Percentiles rank a stretch among this genome's conserved stretches.
These are phyloP conservation scores for Aspergillus sp. DNA, from an alignment of 2,329 filamentous ascomycete species.

Conservation along the genomic window DNA sequence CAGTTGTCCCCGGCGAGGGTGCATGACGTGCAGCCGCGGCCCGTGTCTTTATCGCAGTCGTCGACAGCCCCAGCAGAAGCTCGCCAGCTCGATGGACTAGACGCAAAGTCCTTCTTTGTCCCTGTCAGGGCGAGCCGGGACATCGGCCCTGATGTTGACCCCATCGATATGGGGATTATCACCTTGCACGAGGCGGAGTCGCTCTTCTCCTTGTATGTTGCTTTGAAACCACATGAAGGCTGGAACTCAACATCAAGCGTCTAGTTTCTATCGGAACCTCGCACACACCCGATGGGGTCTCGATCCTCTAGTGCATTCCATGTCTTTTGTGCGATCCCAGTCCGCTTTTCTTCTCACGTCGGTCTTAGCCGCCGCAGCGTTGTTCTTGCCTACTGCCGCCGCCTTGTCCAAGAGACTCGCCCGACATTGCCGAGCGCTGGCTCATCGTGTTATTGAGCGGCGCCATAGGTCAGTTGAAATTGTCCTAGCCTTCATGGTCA, in stretches of 20 bases:
- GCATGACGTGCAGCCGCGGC: conserved; percentile 13
- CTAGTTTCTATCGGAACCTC: conserved; percentile 58
- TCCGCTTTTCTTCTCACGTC: conserved; percentile 66
- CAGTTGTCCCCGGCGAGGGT: conserved; percentile 40
- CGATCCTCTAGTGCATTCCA: conserved; percentile 57
- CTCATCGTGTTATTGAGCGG: conserved; percentile 51
- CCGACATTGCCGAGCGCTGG: conserved; percentile 54
- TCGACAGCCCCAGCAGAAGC: conserved; percentile 21
- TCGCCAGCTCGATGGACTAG: conserved; percentile 4
- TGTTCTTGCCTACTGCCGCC: conserved; percentile 56
- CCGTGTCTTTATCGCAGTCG: conserved; percentile 28
- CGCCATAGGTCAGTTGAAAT: conserved; percentile 64
- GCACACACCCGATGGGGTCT: conserved; percentile 67
- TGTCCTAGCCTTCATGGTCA: conserved; percentile 64
- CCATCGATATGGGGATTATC: conserved; percentile 60
- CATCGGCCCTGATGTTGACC: conserved; percentile 55
- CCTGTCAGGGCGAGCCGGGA: conserved; percentile 56
- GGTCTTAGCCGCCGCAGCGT: conserved; percentile 57
- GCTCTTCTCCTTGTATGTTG: conserved; percentile 54
- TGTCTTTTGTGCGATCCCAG: conserved; percentile 55
- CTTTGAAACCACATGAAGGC: too few relatives aligned
- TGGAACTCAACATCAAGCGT: background rate
- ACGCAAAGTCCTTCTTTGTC: conserved; percentile 56
- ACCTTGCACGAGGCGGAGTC: conserved; percentile 55
- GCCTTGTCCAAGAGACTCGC: conserved; percentile 58